phyloP scores from a whole-genome alignment of 2,329 filamentous ascomycete species.

The Didymella lethalis region DNA sequence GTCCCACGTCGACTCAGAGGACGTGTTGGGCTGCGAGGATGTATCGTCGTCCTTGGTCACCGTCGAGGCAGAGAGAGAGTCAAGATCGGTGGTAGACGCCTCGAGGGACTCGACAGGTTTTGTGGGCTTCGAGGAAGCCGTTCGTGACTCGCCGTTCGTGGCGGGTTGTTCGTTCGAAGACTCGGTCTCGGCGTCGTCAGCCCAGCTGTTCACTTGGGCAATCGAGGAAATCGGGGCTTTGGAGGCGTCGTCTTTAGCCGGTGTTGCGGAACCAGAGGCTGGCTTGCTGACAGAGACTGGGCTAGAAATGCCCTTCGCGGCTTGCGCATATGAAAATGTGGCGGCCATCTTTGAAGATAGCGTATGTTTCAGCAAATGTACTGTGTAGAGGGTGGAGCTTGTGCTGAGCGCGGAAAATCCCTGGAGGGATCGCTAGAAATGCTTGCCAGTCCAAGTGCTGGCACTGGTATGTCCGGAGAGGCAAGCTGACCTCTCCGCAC shows the following conservation, averaged over 20 bases:
- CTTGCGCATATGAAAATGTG: constrained; percentile 92
- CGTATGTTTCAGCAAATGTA: constrained; percentile 10
- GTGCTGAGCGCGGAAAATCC: constrained; percentile 37
- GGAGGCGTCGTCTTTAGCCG: constrained; percentile 51
- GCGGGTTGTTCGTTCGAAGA: constrained; percentile 38
- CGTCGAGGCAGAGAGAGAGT: constrained; percentile 61
- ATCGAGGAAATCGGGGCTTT: constrained; percentile 34
- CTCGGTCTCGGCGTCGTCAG: constrained; percentile 58
- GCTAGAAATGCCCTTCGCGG: constrained; percentile 78
- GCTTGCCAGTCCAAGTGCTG: constrained; percentile 43
- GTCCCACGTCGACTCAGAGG: constrained; percentile 73
- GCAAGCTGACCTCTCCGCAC: constrained; percentile 54
- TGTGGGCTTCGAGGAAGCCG: constrained; percentile 28
- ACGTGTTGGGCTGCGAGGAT: constrained; percentile 68
- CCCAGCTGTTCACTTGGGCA: constrained; percentile 53
- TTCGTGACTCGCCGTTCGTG: constrained; percentile 35
- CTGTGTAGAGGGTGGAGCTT: constrained; percentile 7
- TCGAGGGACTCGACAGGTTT: constrained; percentile 34
- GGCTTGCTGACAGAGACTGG: constrained; percentile 56
- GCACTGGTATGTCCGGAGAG: constrained; percentile 52
- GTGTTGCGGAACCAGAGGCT: constrained; percentile 53
- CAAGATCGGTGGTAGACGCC: constrained; percentile 62
- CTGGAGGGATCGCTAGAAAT: constrained; percentile 42
- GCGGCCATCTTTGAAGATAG: constrained; percentile 41
- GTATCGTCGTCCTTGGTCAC: constrained; percentile 67